Conservation (phyloP, 257 asterid species). For the Penstemon davidsonii region DNA sequence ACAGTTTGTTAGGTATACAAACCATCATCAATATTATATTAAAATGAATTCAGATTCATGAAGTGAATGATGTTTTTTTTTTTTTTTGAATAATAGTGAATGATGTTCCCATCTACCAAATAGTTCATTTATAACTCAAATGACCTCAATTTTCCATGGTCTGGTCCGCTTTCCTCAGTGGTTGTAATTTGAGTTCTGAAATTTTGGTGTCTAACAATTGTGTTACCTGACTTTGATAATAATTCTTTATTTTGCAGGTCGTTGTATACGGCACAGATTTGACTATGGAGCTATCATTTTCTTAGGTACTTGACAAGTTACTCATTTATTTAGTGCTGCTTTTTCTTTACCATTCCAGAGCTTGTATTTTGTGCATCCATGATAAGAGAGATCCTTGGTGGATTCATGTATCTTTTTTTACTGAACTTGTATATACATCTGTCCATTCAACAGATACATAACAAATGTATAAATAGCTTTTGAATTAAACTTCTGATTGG, state of each 20-base stretch:
- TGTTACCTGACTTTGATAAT: constrained; percentile 14
- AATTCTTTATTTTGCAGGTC: constrained; percentile 58
- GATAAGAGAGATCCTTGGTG: not conserved
- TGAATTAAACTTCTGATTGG: not conserved
- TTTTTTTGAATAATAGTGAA: too few species aligned
- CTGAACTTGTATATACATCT: not conserved
- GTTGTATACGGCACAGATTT: constrained; percentile 91
- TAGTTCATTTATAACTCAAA: constrained; percentile 14
- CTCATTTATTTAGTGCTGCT: constrained; percentile 14
- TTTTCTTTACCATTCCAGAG: not conserved
- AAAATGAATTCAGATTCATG: constrained; percentile 12
- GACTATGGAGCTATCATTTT: constrained; percentile 95
- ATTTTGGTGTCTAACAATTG: not conserved
- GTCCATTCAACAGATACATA: not conserved
- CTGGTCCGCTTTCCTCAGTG: not conserved
- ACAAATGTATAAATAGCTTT: not conserved
- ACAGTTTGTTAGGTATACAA: not conserved
- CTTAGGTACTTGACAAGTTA: constrained; percentile 60
- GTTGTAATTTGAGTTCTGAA: constrained; percentile 1
- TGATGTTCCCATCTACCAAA: not conserved
- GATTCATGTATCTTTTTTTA: not conserved
- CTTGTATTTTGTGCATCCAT: constrained; percentile 1
- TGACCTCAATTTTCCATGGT: not conserved
- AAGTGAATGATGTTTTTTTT: constrained; percentile 9
- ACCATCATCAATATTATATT: not conserved